Evolutionary conservation across 2,329 filamentous ascomycete genomes (phyloP), one percentile per base, ranked within the genome.

Genomic region (Sporothrix luriei): DNA sequence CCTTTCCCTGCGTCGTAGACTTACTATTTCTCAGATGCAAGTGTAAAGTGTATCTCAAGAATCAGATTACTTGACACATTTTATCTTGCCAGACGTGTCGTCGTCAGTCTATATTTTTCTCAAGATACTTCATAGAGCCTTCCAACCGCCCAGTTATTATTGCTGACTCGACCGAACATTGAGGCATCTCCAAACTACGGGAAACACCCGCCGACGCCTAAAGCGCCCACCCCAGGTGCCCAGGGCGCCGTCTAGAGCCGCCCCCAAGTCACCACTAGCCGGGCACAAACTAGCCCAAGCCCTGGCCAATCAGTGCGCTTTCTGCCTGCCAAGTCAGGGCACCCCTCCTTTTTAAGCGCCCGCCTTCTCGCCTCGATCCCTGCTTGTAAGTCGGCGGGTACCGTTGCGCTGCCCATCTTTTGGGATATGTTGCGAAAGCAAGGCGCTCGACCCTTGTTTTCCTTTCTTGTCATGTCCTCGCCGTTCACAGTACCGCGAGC

Each of bases 311-410:
- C 61, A 70, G 24, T 51, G n/a, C n/a, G 38, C 54, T 9, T n/a
- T 26, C 38, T 4, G 24, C 21, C 54, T 51, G 59, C 66, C 68
- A 66, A 68, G 59, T 24, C 52, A 52, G 55, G 38, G 59, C 46
- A 49, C 70, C 70, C 68, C 66, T 59, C 57, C 57, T 61, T 61
- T 71, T 61, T 72, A 72, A 68, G 71, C 69, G 69, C 67, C 71
- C 38, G 57, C 57, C 46, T 29, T 52, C 52, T 43, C 40, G 40
- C 40, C 62, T 33, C 33, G 4, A 33, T 33, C 33, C 66, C 66
- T 68, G 69, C 46, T 70, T 67, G 69, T 70, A 70, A 70, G 69
- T 70, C 54, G 52, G 19, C 38, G 57, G 19, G 38, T 16, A 21
- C 48, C 48, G 48, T n/a, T 21, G 48, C n/a, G 19, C 19, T 49